Evolutionary conservation across 2,329 filamentous ascomycete species (phyloP), one percentile per base, ranked within the genome.

Genomic region (Biscogniauxia marginata): DNA sequence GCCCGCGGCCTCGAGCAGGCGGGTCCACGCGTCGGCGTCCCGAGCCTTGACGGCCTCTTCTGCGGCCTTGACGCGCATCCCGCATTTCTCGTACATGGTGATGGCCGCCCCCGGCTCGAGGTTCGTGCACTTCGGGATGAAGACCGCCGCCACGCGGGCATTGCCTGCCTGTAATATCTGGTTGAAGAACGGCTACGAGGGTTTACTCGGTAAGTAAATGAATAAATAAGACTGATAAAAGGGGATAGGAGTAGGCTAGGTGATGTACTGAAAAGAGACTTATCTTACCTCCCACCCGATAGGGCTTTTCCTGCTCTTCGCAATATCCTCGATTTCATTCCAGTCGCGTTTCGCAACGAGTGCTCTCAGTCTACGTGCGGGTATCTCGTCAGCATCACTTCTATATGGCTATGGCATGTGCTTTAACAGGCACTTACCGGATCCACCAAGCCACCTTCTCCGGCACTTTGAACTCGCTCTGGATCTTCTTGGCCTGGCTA

Each of bases 81-180:
- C 93, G 72, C 95, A 98, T 75, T 96, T 96, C 66, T 96, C 87
- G 83, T 93, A 99, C 93, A 99, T 97, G 63, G 88, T 84, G 54
- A 96, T 87, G 3, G 87, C 79, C 65, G 92, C 89, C 2, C 84
- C 81, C 1, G 83, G 78, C 46, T 86, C 82, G 48, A 96, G 71
- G 54, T 80, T 79, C 16, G 87, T 88, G 76, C 93, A 97, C 74
- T 98, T 98, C 2, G 91, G 86, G 51, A 98, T 86, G 73, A 97
- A 98, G 4, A 85, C 73, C 0, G 88, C 84, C 1, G 95, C 95
- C 16, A 96, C 80, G 59, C 93, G 89, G 4, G 91, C 88, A 70
- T 98, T 98, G 47, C 95, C 95, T 1, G 95, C 95, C 48, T 89
- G 87, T 0, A 98, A 79, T 23, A 90, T 86, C 66, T 96, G 88